phyloP scores from a whole-genome alignment of 2,329 filamentous ascomycete genomes.

The Fusarium newnesense region DNA sequence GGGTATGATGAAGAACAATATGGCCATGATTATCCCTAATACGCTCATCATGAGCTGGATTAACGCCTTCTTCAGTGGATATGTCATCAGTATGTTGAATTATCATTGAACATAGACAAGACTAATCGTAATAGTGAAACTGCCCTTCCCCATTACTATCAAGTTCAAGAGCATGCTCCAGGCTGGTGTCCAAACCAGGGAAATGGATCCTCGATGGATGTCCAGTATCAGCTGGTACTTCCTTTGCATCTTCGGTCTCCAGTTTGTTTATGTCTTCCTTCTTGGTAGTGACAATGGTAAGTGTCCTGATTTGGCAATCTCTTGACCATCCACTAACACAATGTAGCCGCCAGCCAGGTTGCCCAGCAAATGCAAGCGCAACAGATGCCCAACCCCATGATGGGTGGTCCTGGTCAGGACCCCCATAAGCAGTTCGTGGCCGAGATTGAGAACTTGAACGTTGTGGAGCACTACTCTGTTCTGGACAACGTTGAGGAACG shows the following conservation, averaged over 20 bases:
- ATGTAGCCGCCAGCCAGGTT: constrained; percentile 86
- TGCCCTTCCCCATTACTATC: constrained; percentile 96
- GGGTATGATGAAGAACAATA: constrained; percentile 99
- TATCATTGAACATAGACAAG: background rate
- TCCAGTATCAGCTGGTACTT: constrained; percentile 99
- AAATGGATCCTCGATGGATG: constrained; percentile 98
- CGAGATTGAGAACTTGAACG: constrained; percentile 95
- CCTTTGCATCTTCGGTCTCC: constrained; percentile 93
- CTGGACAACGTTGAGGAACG: constrained; percentile 89
- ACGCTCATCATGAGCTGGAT: constrained; percentile 99
- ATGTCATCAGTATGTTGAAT: constrained; percentile 84
- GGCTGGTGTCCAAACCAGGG: constrained; percentile 92
- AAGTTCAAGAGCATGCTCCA: constrained; percentile 99
- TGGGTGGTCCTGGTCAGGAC: constrained; percentile 93
- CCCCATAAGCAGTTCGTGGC: constrained; percentile 93
- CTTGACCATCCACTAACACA: constrained; percentile 22
- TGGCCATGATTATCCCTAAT: constrained; percentile 99
- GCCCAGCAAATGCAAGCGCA: constrained; percentile 87
- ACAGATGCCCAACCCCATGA: constrained; percentile 64
- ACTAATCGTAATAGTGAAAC: constrained; percentile 73
- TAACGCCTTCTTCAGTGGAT: constrained; percentile 98
- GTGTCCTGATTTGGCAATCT: constrained; percentile 44
- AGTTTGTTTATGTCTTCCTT: constrained; percentile 97
- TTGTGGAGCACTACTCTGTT: constrained; percentile 93
- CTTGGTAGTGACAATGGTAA: constrained; percentile 94